Percentiles rank a stretch among this genome's conserved stretches.
These are phyloP conservation scores for Barnettozyma sucrosica DNA, from an alignment of 805 yeast species.

Conservation along the genomic window DNA sequence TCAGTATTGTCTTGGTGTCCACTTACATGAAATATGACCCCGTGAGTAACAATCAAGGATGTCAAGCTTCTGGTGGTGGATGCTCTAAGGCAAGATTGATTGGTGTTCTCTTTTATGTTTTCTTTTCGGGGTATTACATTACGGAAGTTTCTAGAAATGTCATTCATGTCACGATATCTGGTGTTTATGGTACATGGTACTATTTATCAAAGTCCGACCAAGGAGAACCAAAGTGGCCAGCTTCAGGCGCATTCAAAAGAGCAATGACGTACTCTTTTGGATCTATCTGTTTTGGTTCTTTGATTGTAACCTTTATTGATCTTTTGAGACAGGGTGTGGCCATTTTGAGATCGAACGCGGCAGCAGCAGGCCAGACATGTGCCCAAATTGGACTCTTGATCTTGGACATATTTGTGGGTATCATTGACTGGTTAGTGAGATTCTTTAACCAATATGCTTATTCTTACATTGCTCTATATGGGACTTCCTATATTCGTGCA, in stretches of 20 bases:
- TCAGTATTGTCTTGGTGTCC: constrained; percentile 64
- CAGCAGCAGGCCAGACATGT: constrained; percentile 45
- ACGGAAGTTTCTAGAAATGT: constrained; percentile 78
- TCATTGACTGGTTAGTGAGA: constrained; percentile 72
- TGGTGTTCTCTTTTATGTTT: constrained; percentile 65
- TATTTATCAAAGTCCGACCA: constrained; percentile 70
- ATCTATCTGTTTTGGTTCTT: constrained; percentile 80
- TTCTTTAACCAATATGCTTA: constrained; percentile 91
- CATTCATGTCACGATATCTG: constrained; percentile 75
- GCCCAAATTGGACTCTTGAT: constrained; percentile 48
- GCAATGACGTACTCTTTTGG: constrained; percentile 86
- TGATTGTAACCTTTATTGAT: constrained; percentile 67
- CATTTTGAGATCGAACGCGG: constrained; percentile 46
- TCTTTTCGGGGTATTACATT: constrained; percentile 79
- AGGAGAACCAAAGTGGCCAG: constrained; percentile 75
- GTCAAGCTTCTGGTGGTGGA: constrained; percentile 44
- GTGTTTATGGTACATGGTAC: constrained; percentile 89
- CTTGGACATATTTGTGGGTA: constrained; percentile 52
- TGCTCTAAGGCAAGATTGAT: constrained; percentile 56
- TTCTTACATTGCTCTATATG: constrained; percentile 82
- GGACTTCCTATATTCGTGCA: constrained; percentile 65
- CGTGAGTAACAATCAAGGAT: constrained; percentile 43
- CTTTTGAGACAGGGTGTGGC: constrained; percentile 51
- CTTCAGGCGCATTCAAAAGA: constrained; percentile 71
- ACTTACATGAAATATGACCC: constrained; percentile 75